phyloP scores from a whole-genome alignment of 345 rosid species.

The Rhodomyrtus tomentosa region DNA sequence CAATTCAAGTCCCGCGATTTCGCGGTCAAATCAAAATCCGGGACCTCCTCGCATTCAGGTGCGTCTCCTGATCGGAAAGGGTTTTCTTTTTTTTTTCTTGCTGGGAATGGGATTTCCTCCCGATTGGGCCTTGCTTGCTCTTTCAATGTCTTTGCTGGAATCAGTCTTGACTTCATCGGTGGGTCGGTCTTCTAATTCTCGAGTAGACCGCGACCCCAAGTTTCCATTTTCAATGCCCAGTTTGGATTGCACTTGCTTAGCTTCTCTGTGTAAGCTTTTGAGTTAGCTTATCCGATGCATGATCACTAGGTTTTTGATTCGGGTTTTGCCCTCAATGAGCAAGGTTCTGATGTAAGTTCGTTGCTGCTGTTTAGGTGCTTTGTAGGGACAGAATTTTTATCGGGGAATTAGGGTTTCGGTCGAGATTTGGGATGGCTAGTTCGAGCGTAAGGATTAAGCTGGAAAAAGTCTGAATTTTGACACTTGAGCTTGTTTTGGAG shows the following conservation, averaged over 20 bases:
- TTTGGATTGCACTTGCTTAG: not conserved
- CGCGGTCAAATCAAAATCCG: not conserved
- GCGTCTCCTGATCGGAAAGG: not conserved
- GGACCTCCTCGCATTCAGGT: not conserved
- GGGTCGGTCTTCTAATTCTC: not conserved
- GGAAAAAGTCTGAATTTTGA: constrained; percentile 1
- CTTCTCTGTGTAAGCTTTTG: not conserved
- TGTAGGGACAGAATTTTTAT: not conserved
- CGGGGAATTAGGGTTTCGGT: not conserved
- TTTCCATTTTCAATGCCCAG: not conserved
- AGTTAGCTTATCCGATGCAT: not conserved
- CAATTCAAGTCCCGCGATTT: not conserved
- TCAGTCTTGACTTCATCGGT: not conserved
- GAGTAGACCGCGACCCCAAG: not conserved
- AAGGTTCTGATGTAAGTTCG: not conserved
- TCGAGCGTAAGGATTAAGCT: not conserved
- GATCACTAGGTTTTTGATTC: not conserved
- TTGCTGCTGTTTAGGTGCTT: not conserved
- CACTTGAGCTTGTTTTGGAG: constrained; percentile 7
- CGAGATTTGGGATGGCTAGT: not conserved
- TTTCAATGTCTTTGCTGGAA: not conserved
- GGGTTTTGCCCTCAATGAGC: not conserved
- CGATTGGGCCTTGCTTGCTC: not conserved
- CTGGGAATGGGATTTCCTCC: not conserved
- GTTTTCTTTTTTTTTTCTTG: not conserved